Conservation (phyloP, 257 asterid genomes). For the Jasminum sambac region DNA sequence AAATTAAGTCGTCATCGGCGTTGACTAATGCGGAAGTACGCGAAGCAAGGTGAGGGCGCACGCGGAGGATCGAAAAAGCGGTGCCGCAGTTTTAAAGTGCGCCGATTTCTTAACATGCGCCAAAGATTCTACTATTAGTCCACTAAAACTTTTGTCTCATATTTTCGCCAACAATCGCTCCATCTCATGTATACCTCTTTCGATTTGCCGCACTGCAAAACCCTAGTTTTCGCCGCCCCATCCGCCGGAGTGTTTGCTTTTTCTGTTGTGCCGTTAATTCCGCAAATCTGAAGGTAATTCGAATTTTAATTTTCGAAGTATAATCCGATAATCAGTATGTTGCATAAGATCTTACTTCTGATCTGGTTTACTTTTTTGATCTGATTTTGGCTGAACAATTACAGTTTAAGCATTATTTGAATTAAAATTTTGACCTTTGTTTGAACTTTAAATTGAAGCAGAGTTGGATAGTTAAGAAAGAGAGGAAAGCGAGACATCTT, state of each 20-base stretch:
- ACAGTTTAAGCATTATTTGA: neutral
- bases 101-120: conserved; percentile 19
- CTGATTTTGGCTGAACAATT: neutral
- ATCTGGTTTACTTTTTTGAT: neutral
- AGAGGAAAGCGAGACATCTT: neutral
- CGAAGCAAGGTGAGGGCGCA: conserved; percentile 11
- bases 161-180: neutral
- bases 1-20: too few relatives aligned
- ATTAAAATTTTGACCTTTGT: neutral
- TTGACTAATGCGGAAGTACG: conserved; percentile 12
- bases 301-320: neutral
- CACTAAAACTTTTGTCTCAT: neutral
- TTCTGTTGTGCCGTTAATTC: conserved; percentile 1
- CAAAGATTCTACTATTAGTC: neutral
- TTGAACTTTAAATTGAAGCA: neutral
- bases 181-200: neutral
- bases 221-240: conserved; percentile 20
- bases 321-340: neutral
- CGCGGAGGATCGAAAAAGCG: conserved; percentile 1
- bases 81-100: conserved; percentile 3
- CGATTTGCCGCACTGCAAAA: conserved; percentile 14
- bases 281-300: conserved; percentile 18
- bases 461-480: neutral
- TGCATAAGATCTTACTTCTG: neutral
- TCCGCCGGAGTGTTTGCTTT: neutral